Evolutionary conservation across 2,329 filamentous ascomycete species (phyloP).

Genomic region (Chrysosporium keratinophilum): DNA sequence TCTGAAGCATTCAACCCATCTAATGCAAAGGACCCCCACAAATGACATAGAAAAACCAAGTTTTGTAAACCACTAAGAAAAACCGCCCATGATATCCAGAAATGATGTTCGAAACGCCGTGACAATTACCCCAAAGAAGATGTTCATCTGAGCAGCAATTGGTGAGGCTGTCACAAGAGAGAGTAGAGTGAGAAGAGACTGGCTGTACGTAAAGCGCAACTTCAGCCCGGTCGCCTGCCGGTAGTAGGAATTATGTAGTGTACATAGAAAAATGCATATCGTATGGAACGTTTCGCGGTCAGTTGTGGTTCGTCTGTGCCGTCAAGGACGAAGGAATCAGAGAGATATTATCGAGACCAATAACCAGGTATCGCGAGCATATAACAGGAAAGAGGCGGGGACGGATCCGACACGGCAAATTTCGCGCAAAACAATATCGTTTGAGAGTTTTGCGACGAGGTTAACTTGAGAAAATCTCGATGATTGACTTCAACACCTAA

Average conservation of each 20-base stretch:
- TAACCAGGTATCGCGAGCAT: too few species aligned
- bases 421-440: too few species aligned
- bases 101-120: background rate
- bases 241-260: background rate
- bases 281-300: background rate
- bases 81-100: background rate
- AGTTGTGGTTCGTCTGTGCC: background rate
- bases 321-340: background rate
- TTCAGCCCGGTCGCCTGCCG: background rate
- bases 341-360: background rate
- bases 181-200: background rate
- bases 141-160: background rate
- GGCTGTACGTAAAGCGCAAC: background rate
- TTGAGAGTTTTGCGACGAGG: too few species aligned
- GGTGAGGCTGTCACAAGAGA: background rate
- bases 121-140: background rate
- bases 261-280: background rate
- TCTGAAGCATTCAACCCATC: background rate
- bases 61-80: background rate
- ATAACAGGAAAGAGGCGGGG: too few species aligned
- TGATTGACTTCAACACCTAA: slow-evolving; percentile 3
- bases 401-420: too few species aligned
- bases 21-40: too few species aligned
- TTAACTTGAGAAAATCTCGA: background rate
- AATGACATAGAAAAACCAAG: too few species aligned